Evolutionary conservation across 2,329 filamentous ascomycete genomes (phyloP), one percentile per base, ranked within the genome.

Genomic region (Scedosporium dehoogii): DNA sequence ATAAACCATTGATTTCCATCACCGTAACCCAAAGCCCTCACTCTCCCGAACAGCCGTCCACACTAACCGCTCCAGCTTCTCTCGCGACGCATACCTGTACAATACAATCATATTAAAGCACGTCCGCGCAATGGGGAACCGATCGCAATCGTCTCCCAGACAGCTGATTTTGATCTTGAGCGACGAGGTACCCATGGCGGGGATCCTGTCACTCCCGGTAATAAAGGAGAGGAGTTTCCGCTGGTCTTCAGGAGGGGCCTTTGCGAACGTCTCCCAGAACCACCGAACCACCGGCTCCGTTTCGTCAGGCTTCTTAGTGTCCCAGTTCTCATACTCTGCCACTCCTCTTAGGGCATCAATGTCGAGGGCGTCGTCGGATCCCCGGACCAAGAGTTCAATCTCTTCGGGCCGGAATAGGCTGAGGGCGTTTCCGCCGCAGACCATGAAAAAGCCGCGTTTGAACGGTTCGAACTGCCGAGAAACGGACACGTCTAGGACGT

Each of bases 11-110:
- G n/a, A n/a, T n/a, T 25, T 10, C 14, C n/a, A 29, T 79, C 71
- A 93, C 72, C 92, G 94, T 73, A 97, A 79, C 38, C 92, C 92
- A 80, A 97, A 97, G 2, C 92, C 92, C 73, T 96, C 91, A 70
- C 92, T 96, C 73, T 92, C 91, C 66, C 85, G 79, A n/a, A 96
- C 91, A 3, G 92, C 92, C 65, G 85, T 83, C 91, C 92, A 96
- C 38, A 97, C 76, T 77, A 86, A 85, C 60, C 74, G 76, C 72
- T 91, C 88, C 64, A 96, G 73, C 67, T 83, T 86, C 70, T 86
- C 81, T 67, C 81, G 84, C 3, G 83, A 85, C 42, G 74, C 71
- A 73, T 93, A 96, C 56, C 85, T 82, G 76, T 88, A 93, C 63
- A 97, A 75, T 4, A 88, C 86, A 66, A 97, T 70, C 72, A 87